Evolutionary conservation across 768 basidiomycete species (phyloP).

Genomic region (Galerina sulciceps): DNA sequence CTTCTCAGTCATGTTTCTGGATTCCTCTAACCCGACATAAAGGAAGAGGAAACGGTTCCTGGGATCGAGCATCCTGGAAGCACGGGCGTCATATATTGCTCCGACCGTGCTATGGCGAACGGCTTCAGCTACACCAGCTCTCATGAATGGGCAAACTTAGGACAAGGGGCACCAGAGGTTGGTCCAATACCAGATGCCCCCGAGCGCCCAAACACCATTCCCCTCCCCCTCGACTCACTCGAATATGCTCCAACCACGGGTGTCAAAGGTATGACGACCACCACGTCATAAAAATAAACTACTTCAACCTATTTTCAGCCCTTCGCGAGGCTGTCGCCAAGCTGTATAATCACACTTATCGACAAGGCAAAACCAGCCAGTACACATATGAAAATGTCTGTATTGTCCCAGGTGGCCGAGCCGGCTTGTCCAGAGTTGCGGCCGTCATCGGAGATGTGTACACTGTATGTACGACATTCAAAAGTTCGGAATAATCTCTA

Average conservation of each 20-base stretch:
- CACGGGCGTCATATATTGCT: constrained; percentile 80
- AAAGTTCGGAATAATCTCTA: background rate
- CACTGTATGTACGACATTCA: constrained; percentile 48
- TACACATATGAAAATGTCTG: constrained; percentile 94
- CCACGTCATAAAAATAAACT: background rate
- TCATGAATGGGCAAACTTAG: constrained; percentile 86
- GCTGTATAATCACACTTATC: constrained; percentile 87
- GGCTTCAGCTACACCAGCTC: constrained; percentile 82
- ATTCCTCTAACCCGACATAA: background rate
- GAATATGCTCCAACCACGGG: constrained; percentile 96
- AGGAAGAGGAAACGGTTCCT: constrained; percentile 91
- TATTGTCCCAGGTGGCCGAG: constrained; percentile 92
- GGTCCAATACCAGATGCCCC: constrained; percentile 82
- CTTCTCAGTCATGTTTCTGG: background rate
- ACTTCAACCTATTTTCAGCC: constrained; percentile 37
- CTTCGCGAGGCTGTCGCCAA: constrained; percentile 90
- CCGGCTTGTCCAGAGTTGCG: constrained; percentile 88
- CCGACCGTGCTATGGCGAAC: constrained; percentile 93
- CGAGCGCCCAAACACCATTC: constrained; percentile 64
- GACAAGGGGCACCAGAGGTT: constrained; percentile 92
- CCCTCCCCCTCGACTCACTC: constrained; percentile 69
- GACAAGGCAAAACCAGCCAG: constrained; percentile 77
- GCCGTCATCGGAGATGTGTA: constrained; percentile 93
- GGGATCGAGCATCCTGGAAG: constrained; percentile 81
- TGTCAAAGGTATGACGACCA: constrained; percentile 62